These are phyloP conservation scores for Nitzschia palea DNA, from an alignment of 108 stramenopile genomes.

Conservation along the genomic window DNA sequence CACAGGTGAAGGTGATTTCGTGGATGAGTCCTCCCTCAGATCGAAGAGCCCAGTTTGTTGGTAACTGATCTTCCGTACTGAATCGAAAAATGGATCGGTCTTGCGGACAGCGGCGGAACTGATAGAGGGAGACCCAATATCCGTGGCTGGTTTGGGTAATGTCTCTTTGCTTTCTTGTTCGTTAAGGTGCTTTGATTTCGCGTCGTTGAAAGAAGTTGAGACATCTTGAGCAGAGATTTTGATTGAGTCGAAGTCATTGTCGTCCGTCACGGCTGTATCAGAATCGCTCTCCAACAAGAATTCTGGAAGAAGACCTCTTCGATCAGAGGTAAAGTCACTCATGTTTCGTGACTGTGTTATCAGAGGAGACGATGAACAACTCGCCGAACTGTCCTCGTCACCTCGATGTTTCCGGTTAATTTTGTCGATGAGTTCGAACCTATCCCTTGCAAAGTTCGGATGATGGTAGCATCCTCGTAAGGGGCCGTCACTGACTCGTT, in stretches of 20 bases:
- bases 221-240: too few relatives aligned
- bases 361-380: not conserved
- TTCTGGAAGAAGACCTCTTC: not conserved
- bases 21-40: too few relatives aligned
- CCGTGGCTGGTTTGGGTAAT: not conserved
- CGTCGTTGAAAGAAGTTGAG: not conserved
- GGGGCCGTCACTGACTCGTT: not conserved
- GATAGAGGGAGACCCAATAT: not conserved
- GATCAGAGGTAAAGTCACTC: too few relatives aligned
- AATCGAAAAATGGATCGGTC: not conserved
- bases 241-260: slow-evolving; percentile 5
- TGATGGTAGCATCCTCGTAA: slow-evolving; percentile 20
- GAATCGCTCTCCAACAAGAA: too few relatives aligned
- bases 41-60: not conserved
- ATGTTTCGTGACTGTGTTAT: not conserved
- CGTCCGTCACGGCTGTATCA: not conserved
- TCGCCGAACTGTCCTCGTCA: not conserved
- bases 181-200: not conserved
- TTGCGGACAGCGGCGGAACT: not conserved
- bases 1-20: too few relatives aligned
- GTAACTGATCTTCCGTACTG: not conserved
- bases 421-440: slow-evolving; percentile 6
- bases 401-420: slow-evolving; percentile 7
- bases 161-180: not conserved
- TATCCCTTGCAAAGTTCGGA: slow-evolving; percentile 8